Evolutionary conservation across 1,284 basidiomycete genomes (phyloP).

Genomic region (Neolentinus lepideus): DNA sequence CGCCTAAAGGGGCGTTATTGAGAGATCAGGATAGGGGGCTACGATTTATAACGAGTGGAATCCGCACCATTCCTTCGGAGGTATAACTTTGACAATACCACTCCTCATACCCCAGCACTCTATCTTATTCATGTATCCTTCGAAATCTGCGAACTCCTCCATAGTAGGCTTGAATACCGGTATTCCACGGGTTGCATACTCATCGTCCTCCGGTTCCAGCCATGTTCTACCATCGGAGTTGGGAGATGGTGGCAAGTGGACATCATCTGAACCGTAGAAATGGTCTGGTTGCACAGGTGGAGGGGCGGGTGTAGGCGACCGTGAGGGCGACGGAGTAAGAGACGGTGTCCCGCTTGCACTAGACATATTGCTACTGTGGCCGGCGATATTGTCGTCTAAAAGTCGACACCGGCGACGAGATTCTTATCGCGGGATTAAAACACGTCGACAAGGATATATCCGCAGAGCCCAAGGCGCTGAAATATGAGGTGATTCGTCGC

Average conservation of each 20-base stretch:
- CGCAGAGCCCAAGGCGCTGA: neutral
- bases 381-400: neutral
- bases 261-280: constrained; percentile 59
- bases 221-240: constrained; percentile 52
- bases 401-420: neutral
- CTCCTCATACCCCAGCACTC: constrained; percentile 85
- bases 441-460: neutral
- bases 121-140: constrained; percentile 77
- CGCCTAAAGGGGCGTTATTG: constrained; percentile 39
- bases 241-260: constrained; percentile 48
- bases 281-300: constrained; percentile 68
- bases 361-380: neutral
- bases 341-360: constrained; percentile 8
- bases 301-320: constrained; percentile 9
- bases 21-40: neutral
- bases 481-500: neutral
- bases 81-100: constrained; percentile 92
- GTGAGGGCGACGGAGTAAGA: constrained; percentile 8
- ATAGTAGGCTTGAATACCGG: constrained; percentile 91
- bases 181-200: constrained; percentile 79
- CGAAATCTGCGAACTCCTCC: constrained; percentile 86
- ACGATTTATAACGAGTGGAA: constrained; percentile 2
- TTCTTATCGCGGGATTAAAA: neutral
- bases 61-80: constrained; percentile 84
- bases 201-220: constrained; percentile 79